Conservation (phyloP, 2,329 filamentous ascomycete genomes). For the Aspergillus sclerotialis region DNA sequence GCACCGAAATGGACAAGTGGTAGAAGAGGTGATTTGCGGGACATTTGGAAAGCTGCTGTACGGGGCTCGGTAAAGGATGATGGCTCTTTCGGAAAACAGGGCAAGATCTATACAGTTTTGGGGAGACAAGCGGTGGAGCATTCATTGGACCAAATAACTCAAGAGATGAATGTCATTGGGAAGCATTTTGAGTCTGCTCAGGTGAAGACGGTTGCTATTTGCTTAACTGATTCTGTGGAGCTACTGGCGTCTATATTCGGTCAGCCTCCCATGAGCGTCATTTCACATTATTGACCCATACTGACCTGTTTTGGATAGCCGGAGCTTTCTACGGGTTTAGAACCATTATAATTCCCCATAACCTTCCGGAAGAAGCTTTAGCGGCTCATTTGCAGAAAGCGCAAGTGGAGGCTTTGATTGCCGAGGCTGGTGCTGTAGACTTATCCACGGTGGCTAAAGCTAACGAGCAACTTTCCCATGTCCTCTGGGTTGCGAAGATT, state of each 20-base stretch:
- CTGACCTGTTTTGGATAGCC: slow-evolving; percentile 41
- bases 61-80: slow-evolving; percentile 58
- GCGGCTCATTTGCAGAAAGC: slow-evolving; percentile 65
- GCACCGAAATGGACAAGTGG: slow-evolving; percentile 77
- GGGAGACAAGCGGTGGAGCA: slow-evolving; percentile 71
- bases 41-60: slow-evolving; percentile 75
- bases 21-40: slow-evolving; percentile 79
- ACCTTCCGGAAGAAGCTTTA: slow-evolving; percentile 62
- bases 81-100: slow-evolving; percentile 54
- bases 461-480: slow-evolving; percentile 64
- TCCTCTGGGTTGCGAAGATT: slow-evolving; percentile 89
- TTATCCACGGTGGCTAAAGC: slow-evolving; percentile 64
- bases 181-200: slow-evolving; percentile 65
- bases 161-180: slow-evolving; percentile 83
- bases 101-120: slow-evolving; percentile 69
- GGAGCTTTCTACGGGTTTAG: slow-evolving; percentile 84
- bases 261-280: slow-evolving; percentile 24
- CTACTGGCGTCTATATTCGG: slow-evolving; percentile 72
- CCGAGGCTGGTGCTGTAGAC: slow-evolving; percentile 78
- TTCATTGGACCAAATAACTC: slow-evolving; percentile 63
- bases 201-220: slow-evolving; percentile 71
- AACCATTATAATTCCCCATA: slow-evolving; percentile 77
- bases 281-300: background rate
- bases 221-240: slow-evolving; percentile 89
- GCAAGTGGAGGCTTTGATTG: slow-evolving; percentile 73